A percentile compares a stretch with the other conserved stretches of the same genome.
Evolutionary conservation across 2,329 filamentous ascomycete species (phyloP).

Genomic region (Coniella vitis): DNA sequence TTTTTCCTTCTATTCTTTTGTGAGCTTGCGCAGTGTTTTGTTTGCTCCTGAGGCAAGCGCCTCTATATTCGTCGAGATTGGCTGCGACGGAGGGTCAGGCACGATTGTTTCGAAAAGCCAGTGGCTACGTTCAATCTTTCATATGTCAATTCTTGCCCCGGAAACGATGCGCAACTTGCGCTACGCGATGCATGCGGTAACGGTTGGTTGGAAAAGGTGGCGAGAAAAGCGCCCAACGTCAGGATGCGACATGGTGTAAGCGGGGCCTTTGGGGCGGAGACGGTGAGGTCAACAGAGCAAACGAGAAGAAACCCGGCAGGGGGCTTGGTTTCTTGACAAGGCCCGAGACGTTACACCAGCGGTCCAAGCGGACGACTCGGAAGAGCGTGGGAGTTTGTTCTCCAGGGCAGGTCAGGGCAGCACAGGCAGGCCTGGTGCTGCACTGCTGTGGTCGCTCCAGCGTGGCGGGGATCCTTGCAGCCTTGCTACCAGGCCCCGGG

Average conservation of each 20-base stretch:
- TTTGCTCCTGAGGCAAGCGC: no score
- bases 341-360: not conserved
- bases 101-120: no score
- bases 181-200: no score
- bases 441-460: not conserved
- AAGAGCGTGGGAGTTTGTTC: no score
- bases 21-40: no score
- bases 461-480: conserved; percentile 5
- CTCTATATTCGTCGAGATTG: no score
- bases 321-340: no score
- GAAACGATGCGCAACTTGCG: no score
- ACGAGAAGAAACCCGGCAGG: not conserved
- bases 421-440: not conserved
- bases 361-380: not conserved
- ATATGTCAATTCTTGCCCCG: no score
- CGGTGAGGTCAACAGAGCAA: conserved; percentile 2
- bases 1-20: no score
- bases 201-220: not conserved
- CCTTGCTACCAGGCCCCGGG: not conserved
- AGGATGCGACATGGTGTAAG: not conserved
- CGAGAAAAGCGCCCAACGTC: not conserved
- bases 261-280: not conserved
- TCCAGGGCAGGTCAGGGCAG: not conserved
- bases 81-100: no score
- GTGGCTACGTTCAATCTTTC: not conserved